phyloP scores from a whole-genome alignment of 75 land plant species.

The Ceratopteris richardii region DNA sequence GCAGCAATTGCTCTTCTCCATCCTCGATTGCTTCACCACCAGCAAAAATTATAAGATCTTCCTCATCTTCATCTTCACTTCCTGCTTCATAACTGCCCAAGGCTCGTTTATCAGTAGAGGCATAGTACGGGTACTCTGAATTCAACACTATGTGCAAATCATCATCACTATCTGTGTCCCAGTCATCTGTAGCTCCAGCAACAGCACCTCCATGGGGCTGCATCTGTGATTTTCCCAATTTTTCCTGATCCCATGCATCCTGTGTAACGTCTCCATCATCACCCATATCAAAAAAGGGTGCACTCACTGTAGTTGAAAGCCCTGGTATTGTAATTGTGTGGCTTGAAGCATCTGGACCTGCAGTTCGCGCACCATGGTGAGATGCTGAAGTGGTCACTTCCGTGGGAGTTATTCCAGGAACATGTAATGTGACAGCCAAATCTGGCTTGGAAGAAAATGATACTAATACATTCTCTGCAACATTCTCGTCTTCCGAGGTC shows the following conservation, averaged over 20 bases:
- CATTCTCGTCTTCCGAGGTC: no score
- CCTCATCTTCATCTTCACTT: conserved; percentile 75
- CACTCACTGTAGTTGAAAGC: conserved; percentile 3
- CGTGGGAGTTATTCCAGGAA: no score
- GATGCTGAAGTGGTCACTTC: no score
- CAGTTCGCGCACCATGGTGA: no score
- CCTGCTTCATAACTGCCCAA: conserved; percentile 35
- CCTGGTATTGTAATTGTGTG: conserved; percentile 1
- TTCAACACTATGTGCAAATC: conserved; percentile 89
- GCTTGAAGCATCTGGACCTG: no score
- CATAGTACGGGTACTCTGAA: conserved; percentile 2
- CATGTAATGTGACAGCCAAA: no score
- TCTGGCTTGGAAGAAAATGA: no score
- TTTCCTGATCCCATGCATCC: neutral
- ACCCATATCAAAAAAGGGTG: neutral
- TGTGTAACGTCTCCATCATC: neutral
- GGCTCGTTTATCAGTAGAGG: conserved; percentile 1
- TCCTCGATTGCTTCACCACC: conserved; percentile 4
- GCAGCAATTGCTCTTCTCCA: conserved; percentile 17
- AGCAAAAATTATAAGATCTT: conserved; percentile 46
- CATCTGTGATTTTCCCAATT: no score
- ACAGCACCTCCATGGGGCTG: neutral
- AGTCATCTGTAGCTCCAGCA: conserved; percentile 31
- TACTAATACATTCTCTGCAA: no score
- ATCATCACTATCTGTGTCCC: conserved; percentile 94